Conservation (phyloP, 2,329 filamentous ascomycete genomes). For the Thermoascus crustaceus region DNA sequence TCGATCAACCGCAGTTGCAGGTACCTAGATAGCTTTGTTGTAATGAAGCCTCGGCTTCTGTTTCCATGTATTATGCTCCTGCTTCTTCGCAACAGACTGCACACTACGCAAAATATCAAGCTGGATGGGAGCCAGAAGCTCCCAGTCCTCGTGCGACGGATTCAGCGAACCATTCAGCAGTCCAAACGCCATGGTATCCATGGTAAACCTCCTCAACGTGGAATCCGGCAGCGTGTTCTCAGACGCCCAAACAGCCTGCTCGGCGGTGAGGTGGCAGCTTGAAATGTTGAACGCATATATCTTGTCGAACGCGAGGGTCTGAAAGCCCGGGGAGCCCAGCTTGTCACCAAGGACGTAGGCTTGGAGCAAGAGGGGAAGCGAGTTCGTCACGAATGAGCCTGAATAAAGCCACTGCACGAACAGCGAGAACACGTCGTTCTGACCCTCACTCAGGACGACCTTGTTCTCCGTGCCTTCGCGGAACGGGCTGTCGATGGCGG, state of each 20-base stretch:
- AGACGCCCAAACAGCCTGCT: constrained; percentile 5
- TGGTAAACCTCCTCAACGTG: constrained; percentile 6
- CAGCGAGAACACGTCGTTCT: constrained; percentile 5
- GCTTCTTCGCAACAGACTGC: not conserved
- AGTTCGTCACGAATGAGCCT: constrained; percentile 1
- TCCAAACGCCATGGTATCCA: constrained; percentile 7
- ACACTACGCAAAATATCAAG: constrained; percentile 5
- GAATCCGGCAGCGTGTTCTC: constrained; percentile 5
- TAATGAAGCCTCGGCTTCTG: not conserved
- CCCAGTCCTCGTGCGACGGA: constrained; percentile 3
- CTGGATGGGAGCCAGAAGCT: constrained; percentile 3
- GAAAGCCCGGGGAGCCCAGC: constrained; percentile 3
- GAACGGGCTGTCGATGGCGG: constrained; percentile 1
- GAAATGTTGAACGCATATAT: constrained; percentile 2
- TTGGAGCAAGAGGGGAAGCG: constrained; percentile 1
- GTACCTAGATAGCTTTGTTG: not conserved
- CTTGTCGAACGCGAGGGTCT: constrained; percentile 3
- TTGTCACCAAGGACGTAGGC: constrained; percentile 8
- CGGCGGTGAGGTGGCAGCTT: constrained; percentile 3
- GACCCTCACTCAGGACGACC: constrained; percentile 4
- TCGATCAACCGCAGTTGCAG: too few species aligned
- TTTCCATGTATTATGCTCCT: not conserved
- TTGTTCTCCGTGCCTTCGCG: constrained; percentile 6
- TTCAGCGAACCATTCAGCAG: constrained; percentile 3
- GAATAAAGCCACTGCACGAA: constrained; percentile 12